Evolutionary conservation across 1,139 yeast genomes (phyloP), one percentile per base, ranked within the genome.

Genomic region (Scheffersomyces parashehatae): DNA sequence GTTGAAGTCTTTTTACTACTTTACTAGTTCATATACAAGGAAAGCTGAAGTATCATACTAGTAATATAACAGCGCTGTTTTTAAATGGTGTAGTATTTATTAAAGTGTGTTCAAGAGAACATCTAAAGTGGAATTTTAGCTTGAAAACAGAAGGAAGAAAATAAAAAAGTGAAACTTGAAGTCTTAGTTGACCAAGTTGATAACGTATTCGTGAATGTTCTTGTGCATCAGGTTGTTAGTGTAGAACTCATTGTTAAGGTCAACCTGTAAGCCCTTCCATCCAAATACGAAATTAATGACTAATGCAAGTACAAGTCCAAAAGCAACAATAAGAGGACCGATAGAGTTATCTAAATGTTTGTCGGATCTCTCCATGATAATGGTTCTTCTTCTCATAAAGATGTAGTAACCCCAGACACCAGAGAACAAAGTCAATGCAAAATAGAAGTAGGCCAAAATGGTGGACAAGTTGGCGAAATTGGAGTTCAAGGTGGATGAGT

Each of bases 331-430:
- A 46, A 93, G 62, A 0, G 99, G 99, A 5, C 99, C 99, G 47
- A 87, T 58, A 41, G 95, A 84, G 45, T 88, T 89, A 66, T 93
- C 99, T 57, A 93, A 74, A 65, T 91, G 97, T 56, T 78, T 80
- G 44, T 93, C 95, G 35, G 90, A 85, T 64, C 98, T 82, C 60
- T 83, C 85, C 62, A 77, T 80, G 60, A 93, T 93, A 48, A 85
- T 77, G 35, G 74, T 76, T 54, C 93, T 73, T 61, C 99, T 81
- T 52, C 72, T 75, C 62, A 80, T 68, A 66, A 88, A 93, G 44
- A 85, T 81, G 53, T 73, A 77, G 67, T 89, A 93, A 16, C 97
- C 96, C 99, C 99, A 93, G 33, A 82, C 54, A 40, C 95, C 93
- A 37, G 89, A 76, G 62, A 91, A 89, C 28, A 93, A 53, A 1